Base-by-base conservation (phyloP, 139 green algal species). In the Coelastrella sp. region DNA sequence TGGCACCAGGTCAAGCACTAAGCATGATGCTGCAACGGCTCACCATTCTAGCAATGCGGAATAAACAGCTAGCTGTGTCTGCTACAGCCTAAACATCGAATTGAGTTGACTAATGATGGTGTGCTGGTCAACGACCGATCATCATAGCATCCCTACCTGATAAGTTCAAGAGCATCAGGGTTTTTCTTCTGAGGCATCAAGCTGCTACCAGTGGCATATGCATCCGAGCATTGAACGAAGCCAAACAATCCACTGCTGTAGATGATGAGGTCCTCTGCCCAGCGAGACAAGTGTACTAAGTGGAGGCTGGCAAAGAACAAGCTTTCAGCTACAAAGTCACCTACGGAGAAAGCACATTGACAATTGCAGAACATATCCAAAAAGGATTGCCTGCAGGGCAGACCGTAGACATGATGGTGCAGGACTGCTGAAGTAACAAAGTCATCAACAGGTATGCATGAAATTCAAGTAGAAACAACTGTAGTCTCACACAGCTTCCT, bases 171-270 rank as follows among this genome's bases (percentile, higher is more conserved):
- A 0, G 97, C 96, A 88, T 99, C 98, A 25, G 98, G 98, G 92
- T 99, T 99, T 94, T 99, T 99, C 93, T 99, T 99, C 91, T 99
- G 98, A 27, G 98, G 98, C 98, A 99, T 99, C 60, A 99, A 91
- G 87, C 86, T 95, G 48, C 90, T 96, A 30, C 98, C 97, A 25
- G 98, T 99, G 15, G 95, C 94, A 83, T 98, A 99, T 6, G 96
- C 96, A 72, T 99, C 96, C 53, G 82, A 93, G 91, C 95, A 98
- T 88, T 98, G 92, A 84, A 99, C 93, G 81, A 96, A 98, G 57
- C 93, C 94, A 88, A 98, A 98, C 73, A 91, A 89, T 3, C 90
- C 91, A 45, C 88, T 95, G 84, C 89, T 95, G 93, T 99, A 99
- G 86, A 99, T 96, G 93, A 99, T 99, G 41, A 98, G 91, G 90